Percentiles rank a stretch among this genome's conserved stretches.
phyloP scores from a whole-genome alignment of 352 stramenopile species.

The Phytophthora fragariae region DNA sequence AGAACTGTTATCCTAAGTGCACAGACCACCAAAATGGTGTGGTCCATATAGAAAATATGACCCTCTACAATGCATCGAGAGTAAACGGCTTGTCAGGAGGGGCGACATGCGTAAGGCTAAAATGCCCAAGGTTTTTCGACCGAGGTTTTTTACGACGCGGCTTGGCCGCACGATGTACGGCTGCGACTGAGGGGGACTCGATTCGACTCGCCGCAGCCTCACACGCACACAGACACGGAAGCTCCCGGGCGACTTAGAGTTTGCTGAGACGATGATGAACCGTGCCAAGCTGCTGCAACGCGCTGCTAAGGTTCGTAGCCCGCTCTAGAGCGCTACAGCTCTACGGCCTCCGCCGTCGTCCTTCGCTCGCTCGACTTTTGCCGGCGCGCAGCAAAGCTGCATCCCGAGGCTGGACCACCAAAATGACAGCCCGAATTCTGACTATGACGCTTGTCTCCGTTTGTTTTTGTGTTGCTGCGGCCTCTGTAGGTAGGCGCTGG shows the following conservation, averaged over 20 bases:
- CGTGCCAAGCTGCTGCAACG: constrained; percentile 76
- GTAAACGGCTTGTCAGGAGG: not conserved
- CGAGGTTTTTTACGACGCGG: constrained; percentile 27
- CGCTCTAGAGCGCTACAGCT: not conserved
- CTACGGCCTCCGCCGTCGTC: too few species aligned
- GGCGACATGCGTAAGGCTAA: constrained; percentile 21
- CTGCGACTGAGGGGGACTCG: constrained; percentile 33
- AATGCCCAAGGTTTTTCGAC: constrained; percentile 27
- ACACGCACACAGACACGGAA: constrained; percentile 55
- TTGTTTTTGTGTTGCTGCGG: constrained; percentile 22
- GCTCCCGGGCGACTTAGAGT: constrained; percentile 49
- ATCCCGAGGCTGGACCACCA: constrained; percentile 61
- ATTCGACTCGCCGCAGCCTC: constrained; percentile 32
- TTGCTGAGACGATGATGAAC: constrained; percentile 77
- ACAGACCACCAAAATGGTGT: constrained; percentile 34
- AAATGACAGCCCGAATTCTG: constrained; percentile 48
- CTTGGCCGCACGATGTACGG: constrained; percentile 35
- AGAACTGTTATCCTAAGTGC: constrained; percentile 1
- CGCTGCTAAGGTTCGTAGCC: constrained; percentile 69
- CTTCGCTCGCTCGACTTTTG: not conserved
- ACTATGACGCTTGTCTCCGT: constrained; percentile 17
- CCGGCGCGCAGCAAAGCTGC: constrained; percentile 2
- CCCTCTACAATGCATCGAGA: not conserved
- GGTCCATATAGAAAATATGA: constrained; percentile 20
- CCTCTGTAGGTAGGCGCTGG: constrained; percentile 64